These are phyloP conservation scores for Nakaseomyces sp. DNA, from an alignment of 1,139 yeast genomes.

Conservation along the genomic window DNA sequence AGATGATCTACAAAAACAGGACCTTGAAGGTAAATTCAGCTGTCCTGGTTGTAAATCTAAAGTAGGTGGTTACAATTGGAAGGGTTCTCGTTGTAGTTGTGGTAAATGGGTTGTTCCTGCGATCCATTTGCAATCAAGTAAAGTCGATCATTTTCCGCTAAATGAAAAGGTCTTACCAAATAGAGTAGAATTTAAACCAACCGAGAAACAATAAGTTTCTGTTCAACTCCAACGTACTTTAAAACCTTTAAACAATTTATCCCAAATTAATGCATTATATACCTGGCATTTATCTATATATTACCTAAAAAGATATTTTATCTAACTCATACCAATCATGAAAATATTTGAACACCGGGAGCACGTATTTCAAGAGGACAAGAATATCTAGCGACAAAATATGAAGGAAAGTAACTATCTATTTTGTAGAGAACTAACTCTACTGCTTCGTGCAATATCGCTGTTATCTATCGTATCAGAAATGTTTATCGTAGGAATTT, in stretches of 20 bases:
- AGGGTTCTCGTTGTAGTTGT: slow-evolving; percentile 88
- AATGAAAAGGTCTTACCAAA: slow-evolving; percentile 22
- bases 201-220: not conserved
- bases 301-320: no score
- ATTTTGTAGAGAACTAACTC: slow-evolving; percentile 13
- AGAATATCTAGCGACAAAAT: no score
- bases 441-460: slow-evolving; percentile 12
- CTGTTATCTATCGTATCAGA: slow-evolving; percentile 17
- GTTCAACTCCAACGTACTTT: no score
- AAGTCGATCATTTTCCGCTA: slow-evolving; percentile 56
- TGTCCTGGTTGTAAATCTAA: slow-evolving; percentile 83
- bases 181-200: slow-evolving; percentile 18
- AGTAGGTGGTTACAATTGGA: slow-evolving; percentile 90
- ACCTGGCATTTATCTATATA: no score
- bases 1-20: slow-evolving; percentile 51
- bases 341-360: no score
- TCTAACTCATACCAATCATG: no score
- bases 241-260: no score
- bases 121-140: slow-evolving; percentile 67
- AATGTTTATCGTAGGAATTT: slow-evolving; percentile 16
- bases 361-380: no score
- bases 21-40: slow-evolving; percentile 72
- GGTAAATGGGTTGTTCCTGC: slow-evolving; percentile 97
- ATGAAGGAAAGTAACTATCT: no score
- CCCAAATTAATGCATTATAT: no score